These are phyloP conservation scores for Pleodorina starrii DNA, from an alignment of 139 green algal species.

Conservation along the genomic window DNA sequence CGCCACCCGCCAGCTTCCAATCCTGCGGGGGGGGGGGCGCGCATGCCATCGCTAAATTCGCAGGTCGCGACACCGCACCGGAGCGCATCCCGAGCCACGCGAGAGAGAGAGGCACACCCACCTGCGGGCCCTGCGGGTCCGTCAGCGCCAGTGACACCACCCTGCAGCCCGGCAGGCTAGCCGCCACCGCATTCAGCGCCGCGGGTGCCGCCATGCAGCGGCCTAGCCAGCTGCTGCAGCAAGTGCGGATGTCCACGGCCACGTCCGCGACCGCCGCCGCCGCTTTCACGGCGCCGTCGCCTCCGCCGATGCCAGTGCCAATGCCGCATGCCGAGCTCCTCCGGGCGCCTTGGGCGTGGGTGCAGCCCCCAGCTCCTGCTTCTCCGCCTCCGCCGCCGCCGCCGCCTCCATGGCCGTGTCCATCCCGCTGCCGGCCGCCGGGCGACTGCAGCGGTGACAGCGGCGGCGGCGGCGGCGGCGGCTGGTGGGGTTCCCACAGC, in stretches of 20 bases:
- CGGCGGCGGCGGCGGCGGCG: background rate
- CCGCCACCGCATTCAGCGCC: constrained; percentile 12
- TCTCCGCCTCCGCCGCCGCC: no score
- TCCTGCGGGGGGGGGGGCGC: no score
- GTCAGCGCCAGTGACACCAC: background rate
- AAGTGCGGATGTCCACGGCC: background rate
- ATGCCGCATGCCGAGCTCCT: no score
- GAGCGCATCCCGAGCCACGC: no score
- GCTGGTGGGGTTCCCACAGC: background rate
- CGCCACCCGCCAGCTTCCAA: no score
- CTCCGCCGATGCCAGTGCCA: no score
- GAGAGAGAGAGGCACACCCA: no score
- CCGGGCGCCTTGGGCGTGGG: no score
- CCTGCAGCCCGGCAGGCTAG: background rate
- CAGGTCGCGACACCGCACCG: no score
- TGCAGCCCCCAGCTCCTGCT: no score
- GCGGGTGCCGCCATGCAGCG: background rate
- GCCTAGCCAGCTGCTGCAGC: constrained; percentile 42
- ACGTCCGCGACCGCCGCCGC: background rate
- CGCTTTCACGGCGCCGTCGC: no score
- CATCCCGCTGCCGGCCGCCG: background rate
- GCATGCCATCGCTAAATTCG: no score
- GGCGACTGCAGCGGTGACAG: background rate
- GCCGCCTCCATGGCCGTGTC: background rate
- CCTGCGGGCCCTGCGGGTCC: background rate